Evolutionary conservation across 2,329 filamentous ascomycete genomes (phyloP), one percentile per base, ranked within the genome.

Genomic region (Ophiostoma ulmi): DNA sequence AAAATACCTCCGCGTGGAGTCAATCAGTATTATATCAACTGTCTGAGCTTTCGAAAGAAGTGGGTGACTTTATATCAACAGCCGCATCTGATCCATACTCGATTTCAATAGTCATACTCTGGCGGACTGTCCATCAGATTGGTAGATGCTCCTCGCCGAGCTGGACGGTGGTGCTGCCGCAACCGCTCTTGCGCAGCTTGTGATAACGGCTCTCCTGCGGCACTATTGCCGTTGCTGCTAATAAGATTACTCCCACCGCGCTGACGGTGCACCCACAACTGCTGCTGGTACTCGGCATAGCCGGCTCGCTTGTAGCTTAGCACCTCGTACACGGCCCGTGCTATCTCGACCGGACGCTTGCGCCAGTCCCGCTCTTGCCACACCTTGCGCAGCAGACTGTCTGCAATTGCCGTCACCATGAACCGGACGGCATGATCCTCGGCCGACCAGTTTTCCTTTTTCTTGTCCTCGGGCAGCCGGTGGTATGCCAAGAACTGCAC

Each of bases 391-490:
- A 81, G 74, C 73, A 78, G 73, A 69, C 79, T 80, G 73, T 81
- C 79, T 36, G 71, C 70, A n/a, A 80, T 72, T 48, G 80, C 75
- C 36, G 77, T 77, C 63, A 76, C 76, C 55, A 81, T 78, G 76
- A 81, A 82, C 48, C 80, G 78, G 58, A 80, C 75, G 65, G 79
- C 73, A 72, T 81, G 80, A 71, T 81, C 80, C 67, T 80, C 77
- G 61, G 73, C 67, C 26, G 76, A 76, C 80, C 80, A 81, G 36
- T 71, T 75, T 2, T 72, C 71, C 77, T 81, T 81, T 69, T 78
- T 76, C 77, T 81, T 81, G 70, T 79, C 76, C 17, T 39, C 17
- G 5, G 31, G 17, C 31, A 11, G 63, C 35, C 79, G 79, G 73
- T 80, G 76, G 74, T 80, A 79, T 31, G 79, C 73, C 11, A 80